Evolutionary conservation across 495 filamentous ascomycete genomes (phyloP), one percentile per base, ranked within the genome.

Genomic region (Daldinia vernicosa): DNA sequence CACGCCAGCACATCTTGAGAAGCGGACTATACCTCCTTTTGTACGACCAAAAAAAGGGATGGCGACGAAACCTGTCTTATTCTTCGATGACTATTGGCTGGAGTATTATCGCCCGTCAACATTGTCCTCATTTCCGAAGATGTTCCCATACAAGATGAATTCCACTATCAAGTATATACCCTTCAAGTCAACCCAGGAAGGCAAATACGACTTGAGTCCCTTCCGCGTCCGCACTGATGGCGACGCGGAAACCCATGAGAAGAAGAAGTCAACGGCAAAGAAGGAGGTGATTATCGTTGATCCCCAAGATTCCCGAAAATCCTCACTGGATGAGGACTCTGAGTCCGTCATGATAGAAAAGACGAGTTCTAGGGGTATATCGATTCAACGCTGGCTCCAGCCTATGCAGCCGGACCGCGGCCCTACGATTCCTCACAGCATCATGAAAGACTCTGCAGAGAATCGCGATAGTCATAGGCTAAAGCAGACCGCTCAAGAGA

Each of bases 71-170:
- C 83, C 88, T 3, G 80, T 95, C 15, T 84, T 85, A 4, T 89
- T 86, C 53, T 93, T 92, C 67, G 95, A 99, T 72, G 95, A 98
- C 74, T 98, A 96, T 78, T 99, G 96, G 96, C 84, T 95, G n/a
- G 95, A 98, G 71, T 98, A 97, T 76, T 99, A 99, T 77, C 89
- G 93, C 8, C 96, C 95, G 1, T 85, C 91, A 14, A 90, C 91
- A 0, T 78, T 98, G 5, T 95, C 94, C 0, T 93, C 93, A 0
- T 92, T 98, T 66, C 83, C 86, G 8, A 98, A 97, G 79, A 89
- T 97, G 70, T 97, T 96, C 75, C 87, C 93, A 0, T 96, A 89
- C 80, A 92, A 91, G 72, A 91, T 98, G 85, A 97, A 97, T 75
- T 94, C 91, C 0, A 93, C 91, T 0, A 83, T 93, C 53, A 89